phyloP scores from a whole-genome alignment of 441 rosid species.

The Populus hybrid region DNA sequence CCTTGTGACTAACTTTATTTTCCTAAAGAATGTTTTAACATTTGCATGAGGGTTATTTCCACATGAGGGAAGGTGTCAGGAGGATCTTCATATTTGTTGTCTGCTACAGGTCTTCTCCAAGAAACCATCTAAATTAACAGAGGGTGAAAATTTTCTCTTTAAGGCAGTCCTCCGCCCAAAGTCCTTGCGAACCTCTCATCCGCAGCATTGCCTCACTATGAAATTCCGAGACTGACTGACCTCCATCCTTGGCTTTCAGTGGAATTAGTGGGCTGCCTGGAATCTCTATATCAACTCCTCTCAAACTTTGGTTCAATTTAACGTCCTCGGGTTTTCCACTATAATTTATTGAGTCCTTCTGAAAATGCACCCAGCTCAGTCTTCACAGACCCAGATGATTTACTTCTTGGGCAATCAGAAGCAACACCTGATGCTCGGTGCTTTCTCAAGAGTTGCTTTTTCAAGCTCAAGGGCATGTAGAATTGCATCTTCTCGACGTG shows the following conservation, averaged over 20 bases:
- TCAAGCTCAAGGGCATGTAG: slow-evolving; percentile 98
- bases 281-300: slow-evolving; percentile 28
- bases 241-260: slow-evolving; percentile 37
- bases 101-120: slow-evolving; percentile 41
- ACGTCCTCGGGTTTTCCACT: slow-evolving; percentile 33
- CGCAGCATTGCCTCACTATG: slow-evolving; percentile 56
- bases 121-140: slow-evolving; percentile 47
- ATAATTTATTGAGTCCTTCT: slow-evolving; percentile 38
- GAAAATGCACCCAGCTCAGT: slow-evolving; percentile 37
- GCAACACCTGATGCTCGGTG: slow-evolving; percentile 40
- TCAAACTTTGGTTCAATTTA: slow-evolving; percentile 27
- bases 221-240: slow-evolving; percentile 40
- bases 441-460: slow-evolving; percentile 56
- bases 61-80: slow-evolving; percentile 40
- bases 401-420: slow-evolving; percentile 33
- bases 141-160: slow-evolving; percentile 48
- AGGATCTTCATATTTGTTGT: slow-evolving; percentile 42
- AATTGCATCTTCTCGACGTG: slow-evolving; percentile 98
- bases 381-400: slow-evolving; percentile 39
- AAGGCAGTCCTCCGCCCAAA: slow-evolving; percentile 62
- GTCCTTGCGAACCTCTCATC: slow-evolving; percentile 90
- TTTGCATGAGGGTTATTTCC: slow-evolving; percentile 43
- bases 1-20: slow-evolving; percentile 16
- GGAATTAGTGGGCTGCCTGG: slow-evolving; percentile 18
- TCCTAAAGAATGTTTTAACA: slow-evolving; percentile 44